Evolutionary conservation across 2,329 filamentous ascomycete species (phyloP).

Genomic region (Arthroderma sp.): DNA sequence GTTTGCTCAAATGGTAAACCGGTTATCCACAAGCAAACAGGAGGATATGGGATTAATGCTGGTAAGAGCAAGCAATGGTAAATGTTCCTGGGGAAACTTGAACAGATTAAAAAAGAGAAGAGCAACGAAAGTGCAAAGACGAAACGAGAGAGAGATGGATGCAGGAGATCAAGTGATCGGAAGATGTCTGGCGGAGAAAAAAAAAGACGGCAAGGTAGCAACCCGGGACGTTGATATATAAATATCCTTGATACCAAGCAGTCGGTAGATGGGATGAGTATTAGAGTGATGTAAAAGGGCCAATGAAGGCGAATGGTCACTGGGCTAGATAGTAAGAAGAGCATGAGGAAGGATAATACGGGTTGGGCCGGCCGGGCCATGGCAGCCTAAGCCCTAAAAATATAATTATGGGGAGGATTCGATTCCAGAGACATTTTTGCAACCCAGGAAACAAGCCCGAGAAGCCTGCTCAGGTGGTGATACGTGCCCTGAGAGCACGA

Average conservation of each 20-base stretch:
- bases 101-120: neutral
- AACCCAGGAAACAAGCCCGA: neutral
- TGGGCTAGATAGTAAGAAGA: neutral
- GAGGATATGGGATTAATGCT: neutral
- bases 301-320: neutral
- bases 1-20: conserved; percentile 11
- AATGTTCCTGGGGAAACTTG: neutral
- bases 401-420: neutral
- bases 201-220: neutral
- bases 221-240: neutral
- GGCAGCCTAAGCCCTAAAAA: conserved; percentile 4
- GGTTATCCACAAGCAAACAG: conserved; percentile 4
- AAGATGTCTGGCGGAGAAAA: neutral
- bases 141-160: neutral
- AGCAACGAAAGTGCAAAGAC: neutral
- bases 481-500: neutral
- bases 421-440: neutral
- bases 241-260: neutral
- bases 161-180: neutral
- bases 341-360: neutral
- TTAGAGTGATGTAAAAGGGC: neutral
- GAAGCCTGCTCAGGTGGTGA: neutral
- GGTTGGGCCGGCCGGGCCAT: neutral
- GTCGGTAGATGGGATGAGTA: neutral
- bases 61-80: neutral